A percentile compares a stretch with the other conserved stretches of the same genome.
These are phyloP conservation scores for Pythium angustatum DNA, from an alignment of 352 stramenopile genomes.

Conservation along the genomic window DNA sequence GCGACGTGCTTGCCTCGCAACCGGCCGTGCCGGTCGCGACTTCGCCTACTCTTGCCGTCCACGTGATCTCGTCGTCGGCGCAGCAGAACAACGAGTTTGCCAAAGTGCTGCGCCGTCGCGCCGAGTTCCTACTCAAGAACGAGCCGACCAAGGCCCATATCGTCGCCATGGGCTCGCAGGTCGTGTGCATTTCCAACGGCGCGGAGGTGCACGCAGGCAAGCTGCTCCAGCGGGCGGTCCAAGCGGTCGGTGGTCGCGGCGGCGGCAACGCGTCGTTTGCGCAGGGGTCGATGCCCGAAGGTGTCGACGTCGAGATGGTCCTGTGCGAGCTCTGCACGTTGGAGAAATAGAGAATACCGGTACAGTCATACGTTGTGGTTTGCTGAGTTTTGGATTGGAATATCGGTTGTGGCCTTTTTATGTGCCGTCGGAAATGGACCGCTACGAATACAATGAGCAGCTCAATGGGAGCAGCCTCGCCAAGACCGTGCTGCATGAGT, in stretches of 20 bases:
- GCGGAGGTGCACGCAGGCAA: conserved; percentile 45
- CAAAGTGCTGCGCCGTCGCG: conserved; percentile 61
- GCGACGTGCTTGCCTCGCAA: conserved; percentile 48
- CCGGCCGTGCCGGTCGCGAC: conserved; percentile 39
- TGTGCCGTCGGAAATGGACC: too few species aligned
- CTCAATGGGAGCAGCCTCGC: too few species aligned
- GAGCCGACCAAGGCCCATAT: conserved; percentile 40
- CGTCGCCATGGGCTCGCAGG: conserved; percentile 47
- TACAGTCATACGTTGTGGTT: too few species aligned
- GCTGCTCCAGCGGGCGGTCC: conserved; percentile 53
- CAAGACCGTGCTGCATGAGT: too few species aligned
- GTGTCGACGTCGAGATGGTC: conserved; percentile 8
- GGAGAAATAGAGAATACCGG: conserved; percentile 10
- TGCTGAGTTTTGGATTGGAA: too few species aligned
- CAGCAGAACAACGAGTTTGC: conserved; percentile 34
- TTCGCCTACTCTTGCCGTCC: conserved; percentile 22
- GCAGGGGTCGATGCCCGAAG: conserved; percentile 46
- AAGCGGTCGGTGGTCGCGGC: conserved; percentile 50
- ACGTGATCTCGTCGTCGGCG: conserved; percentile 36
- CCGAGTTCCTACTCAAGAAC: conserved; percentile 51
- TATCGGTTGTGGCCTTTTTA: too few species aligned
- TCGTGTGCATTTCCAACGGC: conserved; percentile 47
- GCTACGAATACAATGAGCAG: too few species aligned
- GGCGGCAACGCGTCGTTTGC: conserved; percentile 64
- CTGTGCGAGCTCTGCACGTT: background rate